These are phyloP conservation scores for Cyclotella baltica DNA, from an alignment of 108 stramenopile species.

Conservation along the genomic window DNA sequence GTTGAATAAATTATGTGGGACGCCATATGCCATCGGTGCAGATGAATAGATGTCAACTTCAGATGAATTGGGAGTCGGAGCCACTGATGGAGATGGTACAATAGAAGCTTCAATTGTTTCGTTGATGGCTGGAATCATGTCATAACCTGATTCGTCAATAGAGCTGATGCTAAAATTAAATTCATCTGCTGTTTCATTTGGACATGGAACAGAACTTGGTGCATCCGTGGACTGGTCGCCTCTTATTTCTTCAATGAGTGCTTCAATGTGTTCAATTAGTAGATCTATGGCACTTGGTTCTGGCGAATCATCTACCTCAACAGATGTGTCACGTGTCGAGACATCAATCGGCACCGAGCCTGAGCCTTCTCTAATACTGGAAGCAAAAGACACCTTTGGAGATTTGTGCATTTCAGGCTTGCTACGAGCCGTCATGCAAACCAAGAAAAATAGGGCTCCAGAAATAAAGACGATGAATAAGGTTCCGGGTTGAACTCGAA, in stretches of 20 bases:
- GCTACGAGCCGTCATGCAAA: not conserved
- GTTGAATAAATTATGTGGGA: too few relatives aligned
- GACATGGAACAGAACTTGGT: not conserved
- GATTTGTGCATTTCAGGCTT: not conserved
- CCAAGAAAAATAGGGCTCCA: not conserved
- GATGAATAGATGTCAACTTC: too few relatives aligned
- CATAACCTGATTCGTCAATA: too few relatives aligned
- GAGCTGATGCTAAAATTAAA: not conserved
- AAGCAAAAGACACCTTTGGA: not conserved
- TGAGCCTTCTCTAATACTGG: not conserved
- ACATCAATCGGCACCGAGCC: not conserved
- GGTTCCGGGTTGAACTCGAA: not conserved
- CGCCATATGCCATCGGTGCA: too few relatives aligned
- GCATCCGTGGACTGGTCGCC: not conserved
- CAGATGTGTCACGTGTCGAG: not conserved
- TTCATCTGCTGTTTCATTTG: not conserved
- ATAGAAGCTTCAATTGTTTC: too few relatives aligned
- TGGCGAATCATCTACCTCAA: not conserved
- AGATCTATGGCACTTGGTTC: not conserved
- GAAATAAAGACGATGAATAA: not conserved
- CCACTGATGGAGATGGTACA: too few relatives aligned
- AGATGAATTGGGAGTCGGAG: too few relatives aligned
- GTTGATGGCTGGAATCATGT: too few relatives aligned
- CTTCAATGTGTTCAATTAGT: not conserved
- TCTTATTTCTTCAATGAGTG: not conserved